A percentile compares a stretch with the other conserved stretches of the same genome.
Evolutionary conservation across 2,329 filamentous ascomycete species (phyloP).

Genomic region (Aspergillus japonicus): DNA sequence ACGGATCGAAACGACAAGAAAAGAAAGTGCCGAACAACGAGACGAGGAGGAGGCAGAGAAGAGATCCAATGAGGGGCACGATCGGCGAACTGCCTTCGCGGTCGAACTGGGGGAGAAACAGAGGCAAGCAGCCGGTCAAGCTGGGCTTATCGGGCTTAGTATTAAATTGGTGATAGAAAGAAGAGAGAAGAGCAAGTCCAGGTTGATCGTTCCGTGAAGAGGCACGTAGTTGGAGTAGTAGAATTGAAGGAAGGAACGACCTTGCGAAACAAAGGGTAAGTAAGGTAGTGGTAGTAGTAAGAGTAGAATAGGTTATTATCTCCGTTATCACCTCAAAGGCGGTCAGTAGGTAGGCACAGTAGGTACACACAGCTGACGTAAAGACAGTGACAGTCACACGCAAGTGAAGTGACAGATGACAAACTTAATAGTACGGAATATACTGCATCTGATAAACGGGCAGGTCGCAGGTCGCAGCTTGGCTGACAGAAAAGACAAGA

Average conservation of each 20-base stretch:
- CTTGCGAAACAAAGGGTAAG: neutral
- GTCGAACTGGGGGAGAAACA: neutral
- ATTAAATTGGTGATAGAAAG: neutral
- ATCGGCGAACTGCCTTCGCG: neutral
- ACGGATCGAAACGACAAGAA: neutral
- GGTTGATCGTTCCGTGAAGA: neutral
- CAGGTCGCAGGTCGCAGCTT: neutral
- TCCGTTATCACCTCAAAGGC: neutral
- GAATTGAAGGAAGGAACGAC: neutral
- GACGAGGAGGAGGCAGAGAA: conserved; percentile 8
- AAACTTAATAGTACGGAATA: neutral
- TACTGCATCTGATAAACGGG: neutral
- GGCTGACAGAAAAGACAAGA: neutral
- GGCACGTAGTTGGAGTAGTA: neutral
- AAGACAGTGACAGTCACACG: neutral
- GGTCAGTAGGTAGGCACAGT: neutral
- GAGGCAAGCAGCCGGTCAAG: neutral
- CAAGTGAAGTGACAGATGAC: neutral
- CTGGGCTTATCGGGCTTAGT: neutral
- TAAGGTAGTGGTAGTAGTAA: neutral
- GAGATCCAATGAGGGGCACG: neutral
- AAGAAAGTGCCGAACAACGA: neutral
- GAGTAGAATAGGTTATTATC: neutral
- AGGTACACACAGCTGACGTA: neutral
- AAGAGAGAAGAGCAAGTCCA: neutral